Evolutionary conservation across 768 basidiomycete genomes (phyloP), one percentile per base, ranked within the genome.

Genomic region (Saitozyma sp.): DNA sequence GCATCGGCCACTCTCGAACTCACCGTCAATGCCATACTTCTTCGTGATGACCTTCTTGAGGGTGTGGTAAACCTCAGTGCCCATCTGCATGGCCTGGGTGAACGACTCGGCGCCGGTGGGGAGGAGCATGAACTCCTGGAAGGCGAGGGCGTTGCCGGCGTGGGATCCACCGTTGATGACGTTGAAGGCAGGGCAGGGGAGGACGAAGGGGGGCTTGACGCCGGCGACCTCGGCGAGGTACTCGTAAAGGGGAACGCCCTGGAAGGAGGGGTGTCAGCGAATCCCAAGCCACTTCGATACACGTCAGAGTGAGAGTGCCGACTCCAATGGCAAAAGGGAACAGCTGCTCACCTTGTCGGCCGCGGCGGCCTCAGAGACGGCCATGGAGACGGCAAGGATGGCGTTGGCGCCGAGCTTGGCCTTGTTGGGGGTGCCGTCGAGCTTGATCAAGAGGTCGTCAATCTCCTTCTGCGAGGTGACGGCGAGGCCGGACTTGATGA

Each of bases 161-260:
- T 99, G 96, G 66, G 95, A 97, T 68, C 96, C 96, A 81, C 96
- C 96, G 83, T 99, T 99, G 85, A 99, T 99, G 74, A 99, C 96
- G 81, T 99, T 99, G 86, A 99, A 93, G 62, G 91, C 87, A 53
- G 96, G 96, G 78, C 82, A 83, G 64, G 96, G 96, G 74, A 98
- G 88, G 64, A 92, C 85, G 81, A 88, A 97, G 50, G 96, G 95
- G 57, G 91, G 84, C 82, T 94, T 92, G 82, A 95, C 86, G 71
- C 95, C 95, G 62, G 96, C 91, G 70, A 99, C 88, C 66, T 92
- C 89, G 52, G 94, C 96, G 70, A 98, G 86, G 85, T 97, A 92
- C 79, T 90, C 87, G 86, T 97, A 98, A 70, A 95, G 87, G 54
- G 96, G 94, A 59, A 97, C 84, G 63, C 88, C 90, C 85, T 83